Evolutionary conservation across 2,329 filamentous ascomycete species (phyloP), one percentile per base, ranked within the genome.

Genomic region (Alternaria ventricosa): DNA sequence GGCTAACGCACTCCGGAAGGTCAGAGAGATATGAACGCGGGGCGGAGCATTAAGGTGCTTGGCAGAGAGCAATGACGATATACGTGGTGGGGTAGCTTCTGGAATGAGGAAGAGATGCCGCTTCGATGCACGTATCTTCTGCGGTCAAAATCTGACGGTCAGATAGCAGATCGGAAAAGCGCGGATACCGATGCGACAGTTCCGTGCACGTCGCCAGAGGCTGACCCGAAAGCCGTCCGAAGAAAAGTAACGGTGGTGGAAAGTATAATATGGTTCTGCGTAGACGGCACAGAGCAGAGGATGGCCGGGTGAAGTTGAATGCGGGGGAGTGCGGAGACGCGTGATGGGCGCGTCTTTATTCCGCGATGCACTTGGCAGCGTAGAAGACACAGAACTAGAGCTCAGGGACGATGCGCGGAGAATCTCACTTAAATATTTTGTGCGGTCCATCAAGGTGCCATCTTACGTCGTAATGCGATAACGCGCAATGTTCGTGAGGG

Each of bases 1-100:
- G 60, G 68, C 68, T 71, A 68, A 66, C 77, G 73, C 58, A 33
- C 69, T 71, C 55, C 20, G 76, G 77, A 72, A 79, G 77, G 76
- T 78, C 63, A 60, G n/a, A 63, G 55, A 60, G 69, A 63, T 64
- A 62, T 44, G 33, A 53, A 55, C 54, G 68, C 64, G 68, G 65
- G 65, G 68, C 60, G 59, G 57, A 68, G 43, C 15, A 50, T 63
- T 49, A 55, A 55, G 44, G 55, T 65, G 49, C 73, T 76, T 75
- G 71, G 74, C 74, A 56, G 65, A 15, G 47, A 59, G 57, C 49
- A 25, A 75, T 75, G 74, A 75, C 74, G 71, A 63, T 61, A 65
- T 66, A 15, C 15, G 27, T 47, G 25, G 41, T 47, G 36, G 59
- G 59, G 36, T 58, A 56, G 54, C 62, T 58, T 57, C 43, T 57